Evolutionary conservation across 108 stramenopile species (phyloP), one percentile per base, ranked within the genome.

Genomic region (Cyclotella choctawhatcheeana): DNA sequence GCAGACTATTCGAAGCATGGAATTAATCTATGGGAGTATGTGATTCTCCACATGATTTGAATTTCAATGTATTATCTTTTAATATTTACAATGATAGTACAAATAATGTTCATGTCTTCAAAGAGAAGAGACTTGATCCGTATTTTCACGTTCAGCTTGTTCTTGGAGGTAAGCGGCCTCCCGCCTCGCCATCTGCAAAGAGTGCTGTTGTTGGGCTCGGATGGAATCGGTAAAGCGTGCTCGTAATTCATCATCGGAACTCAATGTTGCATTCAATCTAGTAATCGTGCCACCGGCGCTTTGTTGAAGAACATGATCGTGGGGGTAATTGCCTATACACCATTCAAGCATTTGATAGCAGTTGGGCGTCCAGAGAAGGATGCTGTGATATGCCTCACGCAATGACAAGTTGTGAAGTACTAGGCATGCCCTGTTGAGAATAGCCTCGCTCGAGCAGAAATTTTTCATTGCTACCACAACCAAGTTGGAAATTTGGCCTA

Each of bases 351-450:
- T 89, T 62, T 90, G 89, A 52, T 90, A 91, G 61, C 90, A 91
- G 64, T 89, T 89, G 2, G 91, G 90, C 45, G 89, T 91, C 88
- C 84, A 87, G 30, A 97, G 80, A 2, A 97, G 86, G 35, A 67
- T 82, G 14, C 64, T 40, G 75, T 95, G 91, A 66, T 96, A 93
- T 22, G 77, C 86, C 26, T 82, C 82, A 44, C 89, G 89, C 52
- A 95, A 77, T 31, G 92, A 91, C 26, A 97, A 76, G 54, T 97
- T 97, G 85, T 95, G 93, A 20, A 97, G 89, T 25, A 97, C 94
- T 16, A 97, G 87, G 71, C 94, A 96, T 6, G 92, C 97, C 63
- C 95, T 85, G 74, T 94, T 96, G 47, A 97, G 72, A 35, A 96
- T 97, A 20, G 92, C 85, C 69, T 88, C 89, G 53, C 89, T 91